Conservation (phyloP, 768 basidiomycete species). For the Sarcodon sp. region DNA sequence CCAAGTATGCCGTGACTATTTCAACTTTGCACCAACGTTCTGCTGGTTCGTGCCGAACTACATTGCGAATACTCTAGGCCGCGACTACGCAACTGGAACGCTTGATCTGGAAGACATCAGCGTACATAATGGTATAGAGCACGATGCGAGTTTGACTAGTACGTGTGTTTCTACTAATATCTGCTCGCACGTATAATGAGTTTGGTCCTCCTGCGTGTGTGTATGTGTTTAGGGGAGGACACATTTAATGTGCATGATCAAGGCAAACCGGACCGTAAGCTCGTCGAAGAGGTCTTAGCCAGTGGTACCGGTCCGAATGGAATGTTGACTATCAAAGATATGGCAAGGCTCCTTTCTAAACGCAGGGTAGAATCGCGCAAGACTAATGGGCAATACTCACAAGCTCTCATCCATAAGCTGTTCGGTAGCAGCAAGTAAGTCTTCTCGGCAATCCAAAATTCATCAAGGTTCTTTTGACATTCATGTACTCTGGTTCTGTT, state of each 20-base stretch:
- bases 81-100: constrained; percentile 39
- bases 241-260: constrained; percentile 35
- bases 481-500: background rate
- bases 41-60: constrained; percentile 52
- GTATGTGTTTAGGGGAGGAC: constrained; percentile 40
- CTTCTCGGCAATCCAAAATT: background rate
- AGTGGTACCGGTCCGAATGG: constrained; percentile 41
- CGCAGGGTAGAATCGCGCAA: constrained; percentile 45
- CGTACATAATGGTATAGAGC: constrained; percentile 67
- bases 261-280: constrained; percentile 28
- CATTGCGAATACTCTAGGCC: constrained; percentile 43
- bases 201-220: background rate
- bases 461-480: background rate
- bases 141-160: constrained; percentile 54
- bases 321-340: constrained; percentile 40
- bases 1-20: constrained; percentile 35
- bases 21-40: constrained; percentile 62
- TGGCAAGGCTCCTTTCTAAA: constrained; percentile 42
- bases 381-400: constrained; percentile 43
- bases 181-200: background rate
- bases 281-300: constrained; percentile 42
- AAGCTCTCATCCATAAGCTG: constrained; percentile 35
- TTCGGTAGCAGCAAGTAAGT: constrained; percentile 61
- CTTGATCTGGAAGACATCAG: constrained; percentile 58
- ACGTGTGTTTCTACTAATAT: constrained; percentile 12